Evolutionary conservation across 2,329 filamentous ascomycete species (phyloP), one percentile per base, ranked within the genome.

Genomic region (Aspergillus sp.): DNA sequence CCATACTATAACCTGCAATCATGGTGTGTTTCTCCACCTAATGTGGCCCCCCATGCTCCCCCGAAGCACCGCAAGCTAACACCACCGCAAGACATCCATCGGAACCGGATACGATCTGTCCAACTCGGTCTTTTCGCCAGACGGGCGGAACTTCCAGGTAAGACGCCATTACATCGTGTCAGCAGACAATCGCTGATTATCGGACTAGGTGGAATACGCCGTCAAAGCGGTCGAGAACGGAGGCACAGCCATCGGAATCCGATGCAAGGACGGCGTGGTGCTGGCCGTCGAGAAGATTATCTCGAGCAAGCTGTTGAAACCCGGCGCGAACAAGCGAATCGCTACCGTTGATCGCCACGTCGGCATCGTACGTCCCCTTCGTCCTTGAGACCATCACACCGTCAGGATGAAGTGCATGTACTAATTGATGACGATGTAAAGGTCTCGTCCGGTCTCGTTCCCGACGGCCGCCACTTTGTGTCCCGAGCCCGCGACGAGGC

Each of bases 91-190:
- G 94, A 99, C 94, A 70, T 99, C 94, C 71, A 99, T 99, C 88
- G 94, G 94, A 72, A 99, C 94, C 68, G 94, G 94, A 71, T 99
- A 99, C 80, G 94, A 99, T 85, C 88, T 99, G 68, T 90, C 90
- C 73, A 99, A 99, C 84, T 97, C 94, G 70, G 95, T 97, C 80
- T 99, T 97, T 82, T 97, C 94, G 45, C 94, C 94, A 62, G 94
- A 99, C 79, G 94, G 94, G 71, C 89, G 94, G 66, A 99, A 99
- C 76, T 99, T 99, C 76, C 94, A 99, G 78, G 90, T 95, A 71
- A 57, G 50, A 10, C 41, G 45, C 20, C 13, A 16, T 46, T 30
- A 22, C 19, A 22, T 26, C 16, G 16, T 47, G 17, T 13, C 17
- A 11, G 5, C n/a, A 24, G 36, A 10, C 20, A n/a, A 43, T 7